These are phyloP conservation scores for Sphagnum tenellum DNA, from an alignment of 225 moss, liverwort and hornwort genomes.

Conservation along the genomic window DNA sequence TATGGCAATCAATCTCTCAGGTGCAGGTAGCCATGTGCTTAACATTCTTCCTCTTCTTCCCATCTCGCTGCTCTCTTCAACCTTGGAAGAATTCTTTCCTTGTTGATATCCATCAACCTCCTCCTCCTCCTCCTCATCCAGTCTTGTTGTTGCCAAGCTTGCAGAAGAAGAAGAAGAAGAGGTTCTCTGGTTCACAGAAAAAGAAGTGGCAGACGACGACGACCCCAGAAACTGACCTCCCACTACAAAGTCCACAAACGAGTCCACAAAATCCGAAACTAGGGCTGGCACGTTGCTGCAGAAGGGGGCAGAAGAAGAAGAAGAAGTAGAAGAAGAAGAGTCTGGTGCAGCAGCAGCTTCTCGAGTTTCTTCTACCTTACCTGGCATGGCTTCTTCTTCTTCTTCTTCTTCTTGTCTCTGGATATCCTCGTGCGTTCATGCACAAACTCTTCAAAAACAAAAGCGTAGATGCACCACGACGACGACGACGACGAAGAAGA, in stretches of 20 bases:
- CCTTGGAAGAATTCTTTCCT: neutral
- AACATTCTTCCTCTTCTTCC: neutral
- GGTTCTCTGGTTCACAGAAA: neutral
- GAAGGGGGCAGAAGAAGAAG: neutral
- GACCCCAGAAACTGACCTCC: slow-evolving; percentile 67
- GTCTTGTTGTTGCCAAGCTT: slow-evolving; percentile 3
- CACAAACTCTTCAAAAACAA: too few species aligned
- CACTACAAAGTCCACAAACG: slow-evolving; percentile 72
- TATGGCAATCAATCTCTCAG: slow-evolving; percentile 69
- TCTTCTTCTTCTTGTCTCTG: too few species aligned
- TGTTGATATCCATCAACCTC: too few species aligned
- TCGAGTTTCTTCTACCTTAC: too few species aligned
- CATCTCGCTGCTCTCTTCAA: slow-evolving; percentile 3
- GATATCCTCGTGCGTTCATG: too few species aligned
- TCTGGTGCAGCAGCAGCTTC: too few species aligned
- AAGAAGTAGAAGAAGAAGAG: too few species aligned
- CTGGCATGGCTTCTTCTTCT: too few species aligned
- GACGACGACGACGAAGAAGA: too few species aligned
- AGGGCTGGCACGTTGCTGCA: slow-evolving; percentile 57
- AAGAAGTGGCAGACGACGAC: neutral
- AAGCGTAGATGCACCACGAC: too few species aligned
- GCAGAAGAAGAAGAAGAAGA: too few species aligned
- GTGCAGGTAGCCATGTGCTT: slow-evolving; percentile 47
- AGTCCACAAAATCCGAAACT: slow-evolving; percentile 68
- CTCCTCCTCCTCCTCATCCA: neutral